These are phyloP conservation scores for Xylariaceae sp. DNA, from an alignment of 2,329 filamentous ascomycete genomes.

Conservation along the genomic window DNA sequence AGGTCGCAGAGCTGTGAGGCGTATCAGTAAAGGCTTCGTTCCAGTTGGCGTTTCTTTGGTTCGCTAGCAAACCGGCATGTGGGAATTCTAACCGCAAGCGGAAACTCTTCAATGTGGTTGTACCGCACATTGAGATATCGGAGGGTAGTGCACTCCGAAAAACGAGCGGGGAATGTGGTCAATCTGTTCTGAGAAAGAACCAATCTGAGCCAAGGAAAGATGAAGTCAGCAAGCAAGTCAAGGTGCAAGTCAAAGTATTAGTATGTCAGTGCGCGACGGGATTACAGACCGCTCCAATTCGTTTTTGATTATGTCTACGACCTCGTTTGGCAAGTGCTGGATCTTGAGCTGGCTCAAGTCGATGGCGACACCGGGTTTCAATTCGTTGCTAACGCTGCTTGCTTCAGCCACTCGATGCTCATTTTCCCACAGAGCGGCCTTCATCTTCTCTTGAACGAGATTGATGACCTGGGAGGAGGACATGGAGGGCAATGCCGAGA, in stretches of 20 bases:
- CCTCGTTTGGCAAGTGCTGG: conserved; percentile 63
- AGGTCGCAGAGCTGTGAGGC: conserved; percentile 70
- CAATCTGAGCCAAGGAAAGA: conserved; percentile 46
- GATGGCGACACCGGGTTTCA: conserved; percentile 69
- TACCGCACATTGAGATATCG: conserved; percentile 77
- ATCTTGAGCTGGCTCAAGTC: conserved; percentile 73
- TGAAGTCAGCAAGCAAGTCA: conserved; percentile 20
- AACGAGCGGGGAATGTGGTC: conserved; percentile 61
- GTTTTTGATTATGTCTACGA: conserved; percentile 68
- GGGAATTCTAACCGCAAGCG: conserved; percentile 44
- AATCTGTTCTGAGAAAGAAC: conserved; percentile 77
- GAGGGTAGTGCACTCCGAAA: conserved; percentile 69
- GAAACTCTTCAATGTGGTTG: conserved; percentile 63
- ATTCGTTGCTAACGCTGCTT: conserved; percentile 52
- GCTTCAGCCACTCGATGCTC: conserved; percentile 57
- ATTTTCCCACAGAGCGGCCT: conserved; percentile 60
- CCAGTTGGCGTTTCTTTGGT: conserved; percentile 2
- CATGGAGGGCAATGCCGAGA: conserved; percentile 48
- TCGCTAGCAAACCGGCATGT: conserved; percentile 11
- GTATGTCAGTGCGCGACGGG: not conserved
- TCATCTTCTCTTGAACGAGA: conserved; percentile 62
- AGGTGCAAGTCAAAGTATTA: not conserved
- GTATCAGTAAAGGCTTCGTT: conserved; percentile 17
- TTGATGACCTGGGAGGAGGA: conserved; percentile 59
- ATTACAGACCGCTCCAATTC: conserved; percentile 61